These are phyloP conservation scores for Karstenula rhodostoma DNA, from an alignment of 2,329 filamentous ascomycete genomes.

Conservation along the genomic window DNA sequence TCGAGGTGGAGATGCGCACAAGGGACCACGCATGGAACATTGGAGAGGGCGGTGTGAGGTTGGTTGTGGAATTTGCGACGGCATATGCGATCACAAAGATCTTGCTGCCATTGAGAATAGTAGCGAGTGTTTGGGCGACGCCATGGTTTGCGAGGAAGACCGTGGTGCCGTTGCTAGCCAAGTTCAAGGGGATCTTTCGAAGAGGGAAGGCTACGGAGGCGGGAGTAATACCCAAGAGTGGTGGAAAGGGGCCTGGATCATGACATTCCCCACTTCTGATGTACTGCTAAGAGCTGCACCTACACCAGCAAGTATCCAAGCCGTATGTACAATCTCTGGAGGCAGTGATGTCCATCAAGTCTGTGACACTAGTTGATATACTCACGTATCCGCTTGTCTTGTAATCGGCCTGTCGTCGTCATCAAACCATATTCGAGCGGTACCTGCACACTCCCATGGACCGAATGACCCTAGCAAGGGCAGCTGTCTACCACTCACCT, in stretches of 20 bases:
- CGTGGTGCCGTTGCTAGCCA: conserved; percentile 37
- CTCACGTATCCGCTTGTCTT: background rate
- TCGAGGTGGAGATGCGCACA: conserved; percentile 41
- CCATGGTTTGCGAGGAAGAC: conserved; percentile 79
- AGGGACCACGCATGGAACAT: conserved; percentile 50
- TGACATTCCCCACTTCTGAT: background rate
- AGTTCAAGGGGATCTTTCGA: conserved; percentile 51
- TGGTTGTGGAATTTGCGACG: conserved; percentile 76
- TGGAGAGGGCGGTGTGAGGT: conserved; percentile 58
- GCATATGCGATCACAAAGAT: conserved; percentile 92
- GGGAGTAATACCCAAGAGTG: conserved; percentile 38
- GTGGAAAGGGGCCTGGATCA: conserved; percentile 18
- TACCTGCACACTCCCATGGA: no score
- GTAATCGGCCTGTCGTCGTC: background rate
- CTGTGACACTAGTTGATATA: background rate
- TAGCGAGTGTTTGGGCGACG: conserved; percentile 84
- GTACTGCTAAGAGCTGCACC: background rate
- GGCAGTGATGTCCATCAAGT: background rate
- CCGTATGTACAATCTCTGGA: background rate
- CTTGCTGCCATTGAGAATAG: conserved; percentile 78
- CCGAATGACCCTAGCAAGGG: no score
- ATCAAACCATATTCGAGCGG: no score
- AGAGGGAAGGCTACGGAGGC: conserved; percentile 42
- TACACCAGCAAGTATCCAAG: background rate
- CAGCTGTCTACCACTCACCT: background rate